These are phyloP conservation scores for Lachancea kluyveri DNA, from an alignment of 805 yeast genomes.

Conservation along the genomic window DNA sequence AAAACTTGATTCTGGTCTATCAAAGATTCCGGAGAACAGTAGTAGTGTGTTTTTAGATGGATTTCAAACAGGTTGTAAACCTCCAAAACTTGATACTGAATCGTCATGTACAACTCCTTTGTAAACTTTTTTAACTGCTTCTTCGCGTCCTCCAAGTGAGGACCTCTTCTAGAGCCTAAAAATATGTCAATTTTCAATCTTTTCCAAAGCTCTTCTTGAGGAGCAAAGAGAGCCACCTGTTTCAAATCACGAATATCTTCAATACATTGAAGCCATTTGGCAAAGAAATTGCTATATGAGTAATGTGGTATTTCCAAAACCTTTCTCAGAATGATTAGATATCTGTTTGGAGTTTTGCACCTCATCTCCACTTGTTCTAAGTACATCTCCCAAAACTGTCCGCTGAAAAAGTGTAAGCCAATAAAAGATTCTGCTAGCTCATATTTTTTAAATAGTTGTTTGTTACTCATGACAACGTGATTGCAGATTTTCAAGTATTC, in stretches of 20 bases:
- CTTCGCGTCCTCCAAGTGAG: slow-evolving; percentile 31
- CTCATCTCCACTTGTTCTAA: slow-evolving; percentile 22
- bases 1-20: slow-evolving; percentile 19
- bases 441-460: slow-evolving; percentile 24
- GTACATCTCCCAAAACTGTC: slow-evolving; percentile 32
- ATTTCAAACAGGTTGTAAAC: slow-evolving; percentile 28
- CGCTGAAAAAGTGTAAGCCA: slow-evolving; percentile 30
- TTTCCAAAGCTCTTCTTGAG: slow-evolving; percentile 20
- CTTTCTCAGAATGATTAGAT: slow-evolving; percentile 24
- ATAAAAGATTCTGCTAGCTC: slow-evolving; percentile 27
- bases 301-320: slow-evolving; percentile 28
- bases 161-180: slow-evolving; percentile 25
- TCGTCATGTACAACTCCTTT: slow-evolving; percentile 26
- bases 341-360: slow-evolving; percentile 15
- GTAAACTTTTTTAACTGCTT: slow-evolving; percentile 23
- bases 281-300: slow-evolving; percentile 27
- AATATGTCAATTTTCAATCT: slow-evolving; percentile 20
- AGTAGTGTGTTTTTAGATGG: slow-evolving; percentile 22
- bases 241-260: slow-evolving; percentile 24
- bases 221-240: slow-evolving; percentile 19
- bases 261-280: slow-evolving; percentile 25
- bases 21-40: slow-evolving; percentile 23
- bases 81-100: slow-evolving; percentile 27
- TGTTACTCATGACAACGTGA: slow-evolving; percentile 18
- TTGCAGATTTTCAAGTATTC: slow-evolving; percentile 28